Conservation (phyloP, 2,329 filamentous ascomycete species). For the Cladophialophora carrionii region DNA sequence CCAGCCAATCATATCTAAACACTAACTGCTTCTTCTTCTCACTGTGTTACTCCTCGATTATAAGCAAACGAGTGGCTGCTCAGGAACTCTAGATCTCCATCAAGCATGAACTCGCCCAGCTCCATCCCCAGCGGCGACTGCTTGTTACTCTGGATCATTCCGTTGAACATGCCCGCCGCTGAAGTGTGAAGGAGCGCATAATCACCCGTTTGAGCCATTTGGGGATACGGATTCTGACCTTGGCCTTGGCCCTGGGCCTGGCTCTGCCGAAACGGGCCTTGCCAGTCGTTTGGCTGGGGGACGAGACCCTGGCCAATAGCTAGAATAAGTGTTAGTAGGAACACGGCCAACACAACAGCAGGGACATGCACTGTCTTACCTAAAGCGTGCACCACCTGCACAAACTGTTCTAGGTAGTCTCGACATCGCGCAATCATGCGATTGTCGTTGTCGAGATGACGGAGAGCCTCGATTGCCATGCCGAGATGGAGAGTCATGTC, state of each 20-base stretch:
- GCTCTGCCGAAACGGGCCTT: constrained; percentile 5
- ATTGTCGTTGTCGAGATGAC: constrained; percentile 23
- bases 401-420: constrained; percentile 27
- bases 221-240: neutral
- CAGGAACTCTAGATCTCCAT: constrained; percentile 40
- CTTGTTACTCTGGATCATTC: constrained; percentile 7
- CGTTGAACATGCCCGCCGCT: constrained; percentile 7
- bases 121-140: constrained; percentile 43
- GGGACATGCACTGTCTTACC: neutral
- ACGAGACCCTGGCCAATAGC: constrained; percentile 23
- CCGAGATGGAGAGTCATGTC: constrained; percentile 16
- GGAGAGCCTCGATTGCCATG: constrained; percentile 24
- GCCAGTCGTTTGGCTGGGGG: constrained; percentile 21
- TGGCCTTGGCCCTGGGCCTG: neutral
- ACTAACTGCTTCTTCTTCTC: neutral
- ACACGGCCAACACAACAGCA: neutral
- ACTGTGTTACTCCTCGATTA: constrained; percentile 11
- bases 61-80: constrained; percentile 20
- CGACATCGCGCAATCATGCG: constrained; percentile 23
- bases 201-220: neutral
- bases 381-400: constrained; percentile 21
- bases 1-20: no score
- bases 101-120: constrained; percentile 46
- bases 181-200: neutral
- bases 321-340: neutral